Evolutionary conservation across 805 yeast species (phyloP), one percentile per base, ranked within the genome.

Genomic region (Suhomyces kilbournensis): DNA sequence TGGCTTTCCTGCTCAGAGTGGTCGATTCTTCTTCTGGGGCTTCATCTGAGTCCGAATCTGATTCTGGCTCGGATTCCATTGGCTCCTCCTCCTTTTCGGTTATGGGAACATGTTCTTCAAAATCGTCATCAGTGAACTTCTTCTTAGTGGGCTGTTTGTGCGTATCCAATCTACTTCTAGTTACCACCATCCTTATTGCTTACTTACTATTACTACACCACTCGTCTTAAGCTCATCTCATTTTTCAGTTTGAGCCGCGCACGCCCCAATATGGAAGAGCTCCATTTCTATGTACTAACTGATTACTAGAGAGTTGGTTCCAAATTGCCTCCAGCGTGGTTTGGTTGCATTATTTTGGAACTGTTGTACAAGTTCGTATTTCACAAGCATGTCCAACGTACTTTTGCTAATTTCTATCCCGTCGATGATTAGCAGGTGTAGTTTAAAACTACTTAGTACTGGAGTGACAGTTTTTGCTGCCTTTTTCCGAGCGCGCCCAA

Each of bases 21-120:
- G 70, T 68, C 7, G 76, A 68, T 52, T 75, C 78, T 56, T 74
- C 79, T 60, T 75, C 79, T 14, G 79, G 79, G 1, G 78, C 79
- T 7, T 71, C 76, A 56, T 74, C 71, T 8, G 60, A 53, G 40
- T 60, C 65, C 5, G 52, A 44, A 19, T 56, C 71, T 17, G 53
- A 53, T 10, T 58, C 69, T 3, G 51, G 46, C 19, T 55, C 58
- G 17, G 52, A 60, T n/a, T 32, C 35, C 7, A 32, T 17, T 2
- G 17, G 35, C 35, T 32, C 17, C n/a, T 32, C 35, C 35, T n/a
- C 17, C 7, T 32, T 12, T 28, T 28, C 12, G 32, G 32, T 28
- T 28, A 28, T 32, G 35, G 17, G 8, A 12, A n/a, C n/a, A 3
- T 7, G 35, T 7, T 19, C 23, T 38, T 17, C 42, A 38, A 38